Base-by-base conservation (phyloP, 805 yeast genomes). In the Sugiyamaella marilandica region DNA sequence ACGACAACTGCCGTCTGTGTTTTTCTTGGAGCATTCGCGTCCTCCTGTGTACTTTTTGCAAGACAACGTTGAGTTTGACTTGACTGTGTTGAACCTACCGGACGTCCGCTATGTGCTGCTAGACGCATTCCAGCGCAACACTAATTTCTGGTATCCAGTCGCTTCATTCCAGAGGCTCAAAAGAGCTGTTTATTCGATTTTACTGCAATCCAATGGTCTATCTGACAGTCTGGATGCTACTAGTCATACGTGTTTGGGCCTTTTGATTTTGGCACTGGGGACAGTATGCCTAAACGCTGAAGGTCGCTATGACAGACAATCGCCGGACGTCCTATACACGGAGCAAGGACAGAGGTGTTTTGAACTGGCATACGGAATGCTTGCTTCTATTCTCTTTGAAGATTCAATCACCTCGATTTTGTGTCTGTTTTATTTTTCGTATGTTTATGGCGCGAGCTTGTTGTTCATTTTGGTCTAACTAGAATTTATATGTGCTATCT, bases 91-190 rank as follows among this genome's bases (percentile, higher is more conserved):
- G 16, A 41, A 32, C 9, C n/a, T 11, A 7, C 45, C 45, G 9
- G 53, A 49, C 13, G 34, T 34, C 33, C 35, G 45, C 24, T 35
- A 35, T 8, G 32, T 16, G 13, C 48, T 54, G 19, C 10, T 31
- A 2, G 50, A 14, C 5, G 37, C 56, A 24, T 54, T 54, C 41
- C 45, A 50, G 36, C 47, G 51, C 11, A 50, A 50, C 44, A 43
- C 50, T 31, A 54, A 54, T 43, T 54, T 51, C 39, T 54, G 54
- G 54, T 54, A 47, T 16, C 56, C 56, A 2, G 54, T 46, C 7
- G 14, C 50, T 10, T 41, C 56, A 10, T n/a, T 10, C 11, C 16
- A 13, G 24, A 43, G 29, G 35, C 43, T 48, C 34, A 44, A 41
- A 14, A 26, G 43, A 9, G 36, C 33, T 10, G 37, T 34, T 8